These are phyloP conservation scores for Volutella citrinella DNA, from an alignment of 2,329 filamentous ascomycete genomes.

Conservation along the genomic window DNA sequence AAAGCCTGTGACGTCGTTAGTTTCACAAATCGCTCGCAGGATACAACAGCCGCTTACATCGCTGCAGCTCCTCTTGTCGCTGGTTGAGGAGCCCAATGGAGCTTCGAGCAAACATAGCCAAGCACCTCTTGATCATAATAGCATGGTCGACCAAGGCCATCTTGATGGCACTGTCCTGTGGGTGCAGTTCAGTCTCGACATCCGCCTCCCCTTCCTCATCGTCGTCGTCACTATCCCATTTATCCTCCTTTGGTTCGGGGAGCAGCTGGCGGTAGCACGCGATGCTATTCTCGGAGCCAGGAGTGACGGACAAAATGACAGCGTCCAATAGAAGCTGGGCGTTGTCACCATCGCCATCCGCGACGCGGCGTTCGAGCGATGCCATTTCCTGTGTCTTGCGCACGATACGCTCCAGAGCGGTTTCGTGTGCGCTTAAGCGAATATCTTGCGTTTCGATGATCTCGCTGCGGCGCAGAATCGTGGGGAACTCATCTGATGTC, in stretches of 20 bases:
- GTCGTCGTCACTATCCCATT: conserved; percentile 36
- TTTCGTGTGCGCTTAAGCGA: conserved; percentile 71
- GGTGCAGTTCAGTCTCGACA: conserved; percentile 47
- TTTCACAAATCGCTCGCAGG: no score
- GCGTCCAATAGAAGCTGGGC: conserved; percentile 70
- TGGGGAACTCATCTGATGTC: conserved; percentile 84
- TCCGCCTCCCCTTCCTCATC: conserved; percentile 38
- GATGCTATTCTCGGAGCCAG: conserved; percentile 71
- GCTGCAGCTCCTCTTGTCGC: conserved; percentile 58
- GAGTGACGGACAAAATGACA: conserved; percentile 72
- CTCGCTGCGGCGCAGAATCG: conserved; percentile 84
- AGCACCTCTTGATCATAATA: conserved; percentile 78
- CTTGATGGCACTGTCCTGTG: conserved; percentile 74
- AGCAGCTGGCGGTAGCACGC: conserved; percentile 74
- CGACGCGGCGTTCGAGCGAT: conserved; percentile 69
- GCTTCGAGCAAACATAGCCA: conserved; percentile 66
- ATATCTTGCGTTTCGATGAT: conserved; percentile 68
- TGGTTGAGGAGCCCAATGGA: conserved; percentile 56
- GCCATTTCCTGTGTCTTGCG: conserved; percentile 87
- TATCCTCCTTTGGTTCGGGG: conserved; percentile 45
- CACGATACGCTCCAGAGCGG: conserved; percentile 85
- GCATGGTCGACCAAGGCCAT: conserved; percentile 88
- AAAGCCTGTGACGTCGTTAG: conserved; percentile 50
- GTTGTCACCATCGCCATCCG: conserved; percentile 68
- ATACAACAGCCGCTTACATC: conserved; percentile 66